Percentiles rank a stretch among this genome's conserved stretches.
Evolutionary conservation across 306 rosid genomes (phyloP).

Genomic region (Glycine soja): DNA sequence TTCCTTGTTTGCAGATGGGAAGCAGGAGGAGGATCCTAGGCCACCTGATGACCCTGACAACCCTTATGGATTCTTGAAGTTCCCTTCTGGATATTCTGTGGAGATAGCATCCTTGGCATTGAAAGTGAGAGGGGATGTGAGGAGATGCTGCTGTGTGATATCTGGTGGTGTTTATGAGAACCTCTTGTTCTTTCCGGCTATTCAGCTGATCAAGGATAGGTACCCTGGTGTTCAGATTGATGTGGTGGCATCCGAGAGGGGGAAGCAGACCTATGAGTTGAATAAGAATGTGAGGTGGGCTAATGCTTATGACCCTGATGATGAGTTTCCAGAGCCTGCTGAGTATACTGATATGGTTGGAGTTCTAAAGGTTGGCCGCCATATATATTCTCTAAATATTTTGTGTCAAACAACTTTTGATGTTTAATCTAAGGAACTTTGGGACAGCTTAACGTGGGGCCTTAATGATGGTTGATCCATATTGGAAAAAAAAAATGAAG

Average conservation of each 20-base stretch:
- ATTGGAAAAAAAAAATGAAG: not conserved
- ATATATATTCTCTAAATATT: not conserved
- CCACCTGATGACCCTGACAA: slow-evolving; percentile 77
- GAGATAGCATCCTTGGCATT: slow-evolving; percentile 73
- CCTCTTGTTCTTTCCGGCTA: slow-evolving; percentile 73
- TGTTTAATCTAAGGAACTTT: not conserved
- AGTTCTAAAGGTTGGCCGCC: slow-evolving; percentile 66
- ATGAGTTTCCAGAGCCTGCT: slow-evolving; percentile 76
- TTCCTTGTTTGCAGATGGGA: slow-evolving; percentile 71
- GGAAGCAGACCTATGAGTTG: slow-evolving; percentile 79
- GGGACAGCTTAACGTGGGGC: not conserved
- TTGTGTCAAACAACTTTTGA: not conserved
- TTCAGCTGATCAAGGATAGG: slow-evolving; percentile 80
- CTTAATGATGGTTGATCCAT: slow-evolving; percentile 12
- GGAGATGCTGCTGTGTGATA: slow-evolving; percentile 85
- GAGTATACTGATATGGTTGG: slow-evolving; percentile 86
- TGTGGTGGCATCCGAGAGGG: slow-evolving; percentile 69
- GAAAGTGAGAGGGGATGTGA: slow-evolving; percentile 82
- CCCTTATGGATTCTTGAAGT: slow-evolving; percentile 82
- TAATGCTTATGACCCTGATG: slow-evolving; percentile 74
- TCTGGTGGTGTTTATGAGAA: slow-evolving; percentile 91
- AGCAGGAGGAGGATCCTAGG: slow-evolving; percentile 85
- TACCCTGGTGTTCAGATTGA: slow-evolving; percentile 88
- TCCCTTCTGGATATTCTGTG: slow-evolving; percentile 74
- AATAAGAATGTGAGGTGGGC: slow-evolving; percentile 93